A percentile compares a stretch with the other conserved stretches of the same genome.
Evolutionary conservation across 352 stramenopile species (phyloP).

Genomic region (Phytopythium delawarense): DNA sequence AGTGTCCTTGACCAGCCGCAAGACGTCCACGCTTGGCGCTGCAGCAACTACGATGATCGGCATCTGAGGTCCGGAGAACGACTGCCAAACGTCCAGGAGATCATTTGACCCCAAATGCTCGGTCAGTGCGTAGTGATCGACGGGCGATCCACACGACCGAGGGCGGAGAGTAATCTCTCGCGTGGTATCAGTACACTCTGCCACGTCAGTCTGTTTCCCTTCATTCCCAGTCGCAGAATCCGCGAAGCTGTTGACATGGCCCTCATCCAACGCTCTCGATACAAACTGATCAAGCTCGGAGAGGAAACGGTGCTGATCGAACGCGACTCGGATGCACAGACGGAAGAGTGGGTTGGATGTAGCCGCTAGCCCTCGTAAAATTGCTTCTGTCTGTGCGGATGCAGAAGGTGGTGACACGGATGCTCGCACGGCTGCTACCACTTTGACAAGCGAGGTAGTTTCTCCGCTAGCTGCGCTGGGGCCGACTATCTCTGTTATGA

Average conservation of each 20-base stretch:
- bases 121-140: neutral
- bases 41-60: neutral
- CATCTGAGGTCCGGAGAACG: neutral
- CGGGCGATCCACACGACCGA: neutral
- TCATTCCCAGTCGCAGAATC: neutral
- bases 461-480: neutral
- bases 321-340: constrained; percentile 20
- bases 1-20: neutral
- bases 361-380: neutral
- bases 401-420: neutral
- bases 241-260: neutral
- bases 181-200: too few species aligned
- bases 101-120: neutral
- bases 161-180: neutral
- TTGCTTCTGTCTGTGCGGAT: neutral
- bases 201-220: neutral
- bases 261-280: neutral
- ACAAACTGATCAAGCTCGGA: constrained; percentile 19
- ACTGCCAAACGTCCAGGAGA: neutral
- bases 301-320: constrained; percentile 22
- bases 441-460: neutral
- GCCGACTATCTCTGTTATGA: constrained; percentile 11
- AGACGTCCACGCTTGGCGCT: neutral
- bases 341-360: constrained; percentile 8
- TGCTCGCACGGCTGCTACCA: neutral